Percentiles rank a stretch among this genome's conserved stretches.
Conservation (phyloP, 2,329 filamentous ascomycete species). For the Thielaviopsis ethacetica region DNA sequence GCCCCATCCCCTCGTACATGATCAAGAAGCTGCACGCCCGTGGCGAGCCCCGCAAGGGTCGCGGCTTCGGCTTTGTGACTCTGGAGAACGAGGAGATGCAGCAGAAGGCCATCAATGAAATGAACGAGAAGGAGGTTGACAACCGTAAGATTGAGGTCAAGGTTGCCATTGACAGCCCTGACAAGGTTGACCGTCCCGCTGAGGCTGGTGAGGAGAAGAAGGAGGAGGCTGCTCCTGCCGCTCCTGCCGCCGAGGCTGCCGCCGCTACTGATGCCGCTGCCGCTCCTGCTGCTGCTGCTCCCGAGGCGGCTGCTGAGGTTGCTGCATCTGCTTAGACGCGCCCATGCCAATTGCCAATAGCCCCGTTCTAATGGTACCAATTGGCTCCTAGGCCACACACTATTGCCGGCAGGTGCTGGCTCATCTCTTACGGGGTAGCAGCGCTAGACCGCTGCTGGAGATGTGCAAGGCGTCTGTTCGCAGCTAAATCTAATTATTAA, state of each 20-base stretch:
- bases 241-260: neutral
- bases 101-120: conserved; percentile 91
- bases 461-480: neutral
- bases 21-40: conserved; percentile 99
- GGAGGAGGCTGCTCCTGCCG: neutral
- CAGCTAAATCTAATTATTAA: conserved; percentile 13
- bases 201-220: conserved; percentile 19
- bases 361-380: conserved; percentile 1
- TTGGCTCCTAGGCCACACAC: neutral
- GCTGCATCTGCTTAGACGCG: conserved; percentile 3
- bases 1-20: conserved; percentile 98
- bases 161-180: conserved; percentile 98
- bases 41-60: conserved; percentile 95
- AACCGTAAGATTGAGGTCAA: conserved; percentile 99
- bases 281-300: neutral
- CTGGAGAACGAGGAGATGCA: conserved; percentile 89
- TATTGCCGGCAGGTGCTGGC: neutral
- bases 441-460: conserved; percentile 3
- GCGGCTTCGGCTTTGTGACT: conserved; percentile 96
- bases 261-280: neutral
- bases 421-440: conserved; percentile 2
- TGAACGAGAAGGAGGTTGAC: conserved; percentile 99
- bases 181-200: conserved; percentile 83
- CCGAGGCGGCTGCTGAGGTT: neutral
- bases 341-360: neutral